These are phyloP conservation scores for Crithidia fasciculata DNA, from an alignment of 208 protist species.

Conservation along the genomic window DNA sequence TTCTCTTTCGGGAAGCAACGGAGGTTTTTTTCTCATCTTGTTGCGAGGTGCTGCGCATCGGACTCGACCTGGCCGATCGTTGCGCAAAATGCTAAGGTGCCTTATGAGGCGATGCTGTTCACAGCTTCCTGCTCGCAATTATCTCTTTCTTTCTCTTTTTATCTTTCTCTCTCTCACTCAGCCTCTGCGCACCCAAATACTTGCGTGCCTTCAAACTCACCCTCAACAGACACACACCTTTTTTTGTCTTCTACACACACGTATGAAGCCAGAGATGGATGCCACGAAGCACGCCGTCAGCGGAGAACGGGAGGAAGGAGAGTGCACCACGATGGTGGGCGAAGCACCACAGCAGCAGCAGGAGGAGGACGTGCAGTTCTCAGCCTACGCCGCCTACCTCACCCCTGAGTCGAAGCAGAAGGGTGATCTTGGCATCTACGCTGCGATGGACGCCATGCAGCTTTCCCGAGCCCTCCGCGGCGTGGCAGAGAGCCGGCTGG, in stretches of 20 bases:
- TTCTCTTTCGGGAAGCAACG: too few species aligned
- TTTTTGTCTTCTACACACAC: slow-evolving; percentile 8
- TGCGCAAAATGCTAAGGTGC: too few species aligned
- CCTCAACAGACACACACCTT: neutral
- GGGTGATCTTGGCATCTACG: slow-evolving; percentile 81
- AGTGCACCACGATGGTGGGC: neutral
- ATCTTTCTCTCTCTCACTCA: neutral
- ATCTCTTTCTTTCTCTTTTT: neutral
- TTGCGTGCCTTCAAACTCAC: too few species aligned
- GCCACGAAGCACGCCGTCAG: too few species aligned
- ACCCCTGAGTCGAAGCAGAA: slow-evolving; percentile 61
- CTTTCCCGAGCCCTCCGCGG: slow-evolving; percentile 67
- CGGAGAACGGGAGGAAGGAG: neutral
- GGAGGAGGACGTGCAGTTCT: neutral
- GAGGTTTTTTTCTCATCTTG: too few species aligned
- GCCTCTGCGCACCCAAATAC: too few species aligned
- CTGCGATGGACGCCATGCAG: slow-evolving; percentile 69
- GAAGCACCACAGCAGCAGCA: neutral
- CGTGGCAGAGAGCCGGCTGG: slow-evolving; percentile 60
- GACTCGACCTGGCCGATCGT: too few species aligned
- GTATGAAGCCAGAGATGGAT: neutral
- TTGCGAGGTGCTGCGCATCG: too few species aligned
- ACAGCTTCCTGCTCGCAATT: neutral
- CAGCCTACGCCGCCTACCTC: slow-evolving; percentile 15
- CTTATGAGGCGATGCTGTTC: neutral